phyloP scores from a whole-genome alignment of 495 filamentous ascomycete species.

The Penicillium angulare region DNA sequence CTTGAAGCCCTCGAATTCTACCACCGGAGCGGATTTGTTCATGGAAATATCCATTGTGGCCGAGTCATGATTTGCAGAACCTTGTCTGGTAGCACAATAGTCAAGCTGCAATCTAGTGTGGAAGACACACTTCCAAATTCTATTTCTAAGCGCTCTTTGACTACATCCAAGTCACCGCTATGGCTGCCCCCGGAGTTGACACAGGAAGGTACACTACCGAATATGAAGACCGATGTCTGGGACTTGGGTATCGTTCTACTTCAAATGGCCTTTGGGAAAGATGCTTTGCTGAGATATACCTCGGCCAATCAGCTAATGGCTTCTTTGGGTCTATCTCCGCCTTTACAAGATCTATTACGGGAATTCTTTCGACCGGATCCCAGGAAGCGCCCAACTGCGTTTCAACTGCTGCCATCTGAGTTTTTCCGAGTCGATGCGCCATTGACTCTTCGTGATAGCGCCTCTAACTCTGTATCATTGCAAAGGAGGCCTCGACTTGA shows the following conservation, averaged over 20 bases:
- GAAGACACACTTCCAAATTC: conserved; percentile 41
- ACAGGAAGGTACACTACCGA: conserved; percentile 54
- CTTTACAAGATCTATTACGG: conserved; percentile 73
- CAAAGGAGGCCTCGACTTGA: conserved; percentile 46
- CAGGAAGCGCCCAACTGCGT: conserved; percentile 83
- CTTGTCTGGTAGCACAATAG: conserved; percentile 37
- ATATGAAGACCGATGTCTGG: conserved; percentile 91
- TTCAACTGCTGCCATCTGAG: conserved; percentile 84
- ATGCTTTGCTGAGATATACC: conserved; percentile 70
- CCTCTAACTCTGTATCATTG: conserved; percentile 40
- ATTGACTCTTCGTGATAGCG: conserved; percentile 35
- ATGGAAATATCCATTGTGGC: conserved; percentile 71
- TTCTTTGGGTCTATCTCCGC: conserved; percentile 64
- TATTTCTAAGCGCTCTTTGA: conserved; percentile 39
- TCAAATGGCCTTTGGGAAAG: conserved; percentile 90
- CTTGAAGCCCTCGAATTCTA: conserved; percentile 85
- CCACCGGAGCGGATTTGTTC: conserved; percentile 77
- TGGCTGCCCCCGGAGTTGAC: conserved; percentile 84
- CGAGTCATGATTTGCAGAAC: conserved; percentile 67
- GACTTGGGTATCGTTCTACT: conserved; percentile 84
- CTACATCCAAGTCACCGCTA: conserved; percentile 68
- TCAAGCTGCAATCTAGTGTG: conserved; percentile 45
- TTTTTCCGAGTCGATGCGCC: conserved; percentile 67
- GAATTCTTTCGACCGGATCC: conserved; percentile 80
- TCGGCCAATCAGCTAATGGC: conserved; percentile 69